phyloP scores from a whole-genome alignment of 2,329 filamentous ascomycete species.

The Colletotrichum chrysophilum region DNA sequence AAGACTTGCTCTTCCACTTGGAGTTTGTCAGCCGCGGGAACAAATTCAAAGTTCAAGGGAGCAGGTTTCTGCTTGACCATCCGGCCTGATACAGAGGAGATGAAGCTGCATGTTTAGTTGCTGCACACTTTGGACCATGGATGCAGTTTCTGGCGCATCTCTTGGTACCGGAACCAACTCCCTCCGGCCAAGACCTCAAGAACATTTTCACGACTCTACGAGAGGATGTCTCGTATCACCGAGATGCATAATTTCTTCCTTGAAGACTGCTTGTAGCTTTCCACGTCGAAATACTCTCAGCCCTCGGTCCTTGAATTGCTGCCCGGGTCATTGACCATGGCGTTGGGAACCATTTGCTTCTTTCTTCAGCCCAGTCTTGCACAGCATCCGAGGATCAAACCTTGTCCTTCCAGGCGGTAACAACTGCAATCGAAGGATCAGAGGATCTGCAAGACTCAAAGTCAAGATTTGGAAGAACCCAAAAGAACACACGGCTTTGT shows the following conservation, averaged over 20 bases:
- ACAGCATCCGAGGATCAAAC: background rate
- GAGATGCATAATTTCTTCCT: background rate
- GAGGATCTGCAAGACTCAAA: background rate
- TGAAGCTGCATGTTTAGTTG: background rate
- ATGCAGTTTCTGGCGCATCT: background rate
- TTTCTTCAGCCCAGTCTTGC: background rate
- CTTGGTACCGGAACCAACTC: background rate
- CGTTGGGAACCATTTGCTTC: background rate
- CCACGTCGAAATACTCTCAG: background rate
- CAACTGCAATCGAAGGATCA: background rate
- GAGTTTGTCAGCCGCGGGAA: background rate
- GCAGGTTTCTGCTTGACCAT: background rate
- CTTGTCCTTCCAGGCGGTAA: background rate
- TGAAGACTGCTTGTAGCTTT: background rate
- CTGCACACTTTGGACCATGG: background rate
- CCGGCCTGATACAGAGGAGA: background rate
- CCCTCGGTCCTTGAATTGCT: background rate
- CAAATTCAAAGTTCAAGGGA: background rate
- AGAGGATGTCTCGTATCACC: background rate
- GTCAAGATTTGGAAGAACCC: background rate
- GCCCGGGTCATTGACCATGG: background rate
- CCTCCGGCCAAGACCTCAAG: background rate
- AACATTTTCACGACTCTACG: background rate
- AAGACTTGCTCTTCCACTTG: background rate
- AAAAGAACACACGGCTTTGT: background rate